Base-by-base conservation (phyloP, 495 filamentous ascomycete species). In the Viridothelium virens region DNA sequence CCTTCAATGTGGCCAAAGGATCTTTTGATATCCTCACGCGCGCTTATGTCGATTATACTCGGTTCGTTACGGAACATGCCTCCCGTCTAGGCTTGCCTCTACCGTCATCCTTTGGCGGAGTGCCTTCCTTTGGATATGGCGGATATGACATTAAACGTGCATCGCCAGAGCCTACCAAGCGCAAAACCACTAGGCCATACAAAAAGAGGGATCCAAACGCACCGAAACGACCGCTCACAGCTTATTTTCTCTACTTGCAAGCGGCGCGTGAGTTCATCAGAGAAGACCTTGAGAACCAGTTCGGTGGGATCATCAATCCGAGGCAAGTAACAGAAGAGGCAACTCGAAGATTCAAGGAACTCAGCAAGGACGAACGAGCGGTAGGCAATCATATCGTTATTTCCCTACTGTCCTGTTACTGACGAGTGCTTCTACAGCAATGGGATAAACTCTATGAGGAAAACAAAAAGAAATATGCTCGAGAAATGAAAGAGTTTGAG, bases 181-280 rank as follows among this genome's bases (percentile, higher is more conserved):
- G 84, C 73, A 88, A 87, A 78, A 91, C 88, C 81, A 90, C 89
- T 81, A 90, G 72, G 37, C 38, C 53, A 12, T 69, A 74, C 65
- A 74, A 69, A 67, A 68, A 91, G 74, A 90, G 90, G 80, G 95
- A 98, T 75, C 93, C 93, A 66, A 95, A 96, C 74, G 91, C 92
- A 12, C 94, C 94, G 62, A 96, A 96, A 83, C 85, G 92, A 18
- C 91, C 94, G 31, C 75, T 96, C 68, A 97, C 94, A 18, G 91
- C 94, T 0, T 97, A 91, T 78, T 96, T 98, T 80, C 79, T 97
- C 41, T 97, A 89, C 79, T 91, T 94, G 81, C 86, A 94, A 71
- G 85, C 86, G 41, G 91, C 91, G 56, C 89, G 94, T 37, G 77
- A 82, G 25, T 84, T 85, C 72, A 92, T 97, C 68, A 86, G 86